Percentiles rank a stretch among this genome's conserved stretches.
phyloP scores from a whole-genome alignment of 148 eudicot genomes.

The Heliosperma pusillum region DNA sequence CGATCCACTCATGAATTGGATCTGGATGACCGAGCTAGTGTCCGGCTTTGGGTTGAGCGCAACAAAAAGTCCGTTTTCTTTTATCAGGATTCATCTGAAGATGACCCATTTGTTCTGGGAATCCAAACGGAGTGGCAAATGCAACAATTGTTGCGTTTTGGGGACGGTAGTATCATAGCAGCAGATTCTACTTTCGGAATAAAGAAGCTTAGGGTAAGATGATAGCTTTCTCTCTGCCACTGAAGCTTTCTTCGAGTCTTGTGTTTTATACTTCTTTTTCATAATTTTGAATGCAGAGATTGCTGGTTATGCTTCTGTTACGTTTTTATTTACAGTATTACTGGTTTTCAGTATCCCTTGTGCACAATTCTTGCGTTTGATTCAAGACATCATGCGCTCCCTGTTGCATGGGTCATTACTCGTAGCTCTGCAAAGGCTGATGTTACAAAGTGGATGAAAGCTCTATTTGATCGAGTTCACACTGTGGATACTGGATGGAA shows the following conservation, averaged over 20 bases:
- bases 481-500: constrained; percentile 83
- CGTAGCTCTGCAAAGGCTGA: constrained; percentile 80
- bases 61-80: constrained; percentile 81
- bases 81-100: constrained; percentile 69
- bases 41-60: constrained; percentile 80
- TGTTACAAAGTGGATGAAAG: constrained; percentile 90
- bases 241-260: background rate
- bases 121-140: constrained; percentile 98
- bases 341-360: constrained; percentile 73
- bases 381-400: constrained; percentile 94
- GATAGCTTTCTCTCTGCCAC: constrained; percentile 10
- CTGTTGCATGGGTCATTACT: constrained; percentile 93
- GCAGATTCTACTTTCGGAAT: constrained; percentile 87
- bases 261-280: constrained; percentile 6
- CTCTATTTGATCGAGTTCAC: constrained; percentile 61
- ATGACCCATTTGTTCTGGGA: constrained; percentile 77
- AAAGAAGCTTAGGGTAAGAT: constrained; percentile 75
- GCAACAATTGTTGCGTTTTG: constrained; percentile 96
- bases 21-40: constrained; percentile 88
- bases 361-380: constrained; percentile 97
- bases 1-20: constrained; percentile 92
- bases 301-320: constrained; percentile 19
- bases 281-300: constrained; percentile 9
- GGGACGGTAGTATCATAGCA: constrained; percentile 76
- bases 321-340: constrained; percentile 27